Percentiles rank a stretch among this genome's conserved stretches.
These are phyloP conservation scores for Ustilago loliicola DNA, from an alignment of 1,284 basidiomycete genomes.

Conservation along the genomic window DNA sequence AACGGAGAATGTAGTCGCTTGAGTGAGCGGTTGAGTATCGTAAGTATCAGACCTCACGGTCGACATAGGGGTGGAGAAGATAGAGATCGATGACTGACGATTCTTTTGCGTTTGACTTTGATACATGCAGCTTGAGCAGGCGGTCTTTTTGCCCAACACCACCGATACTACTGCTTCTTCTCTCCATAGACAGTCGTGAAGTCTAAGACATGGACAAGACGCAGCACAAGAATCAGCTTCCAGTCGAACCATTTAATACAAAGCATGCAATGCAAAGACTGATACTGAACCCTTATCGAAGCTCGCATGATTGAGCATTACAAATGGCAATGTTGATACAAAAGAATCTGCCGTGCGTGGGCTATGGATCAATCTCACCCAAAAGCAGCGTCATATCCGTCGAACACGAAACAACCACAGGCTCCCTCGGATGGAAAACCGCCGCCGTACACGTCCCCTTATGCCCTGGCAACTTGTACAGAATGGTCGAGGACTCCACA, in stretches of 20 bases:
- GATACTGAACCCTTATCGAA: background rate
- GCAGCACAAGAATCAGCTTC: background rate
- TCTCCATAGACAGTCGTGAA: background rate
- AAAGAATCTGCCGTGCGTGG: background rate
- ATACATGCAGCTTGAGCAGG: conserved; percentile 25
- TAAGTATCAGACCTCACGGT: conserved; percentile 10
- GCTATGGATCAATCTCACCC: conserved; percentile 60
- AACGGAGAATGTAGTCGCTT: conserved; percentile 12
- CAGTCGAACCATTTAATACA: too few species aligned
- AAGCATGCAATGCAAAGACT: conserved; percentile 11
- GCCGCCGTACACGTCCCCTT: conserved; percentile 68
- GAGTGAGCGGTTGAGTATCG: conserved; percentile 15
- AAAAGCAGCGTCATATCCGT: conserved; percentile 65
- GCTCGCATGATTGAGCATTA: background rate
- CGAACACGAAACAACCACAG: conserved; percentile 64
- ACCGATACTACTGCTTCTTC: conserved; percentile 7
- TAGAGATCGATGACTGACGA: background rate
- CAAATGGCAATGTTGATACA: conserved; percentile 10
- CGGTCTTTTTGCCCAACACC: conserved; percentile 20
- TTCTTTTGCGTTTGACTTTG: background rate
- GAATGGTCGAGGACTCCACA: conserved; percentile 55
- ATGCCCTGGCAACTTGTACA: conserved; percentile 70
- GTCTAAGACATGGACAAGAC: background rate
- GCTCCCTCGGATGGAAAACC: conserved; percentile 68
- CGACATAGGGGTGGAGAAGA: background rate